Conservation (phyloP, 1,284 basidiomycete species). For the Ceratobasidium sp. region DNA sequence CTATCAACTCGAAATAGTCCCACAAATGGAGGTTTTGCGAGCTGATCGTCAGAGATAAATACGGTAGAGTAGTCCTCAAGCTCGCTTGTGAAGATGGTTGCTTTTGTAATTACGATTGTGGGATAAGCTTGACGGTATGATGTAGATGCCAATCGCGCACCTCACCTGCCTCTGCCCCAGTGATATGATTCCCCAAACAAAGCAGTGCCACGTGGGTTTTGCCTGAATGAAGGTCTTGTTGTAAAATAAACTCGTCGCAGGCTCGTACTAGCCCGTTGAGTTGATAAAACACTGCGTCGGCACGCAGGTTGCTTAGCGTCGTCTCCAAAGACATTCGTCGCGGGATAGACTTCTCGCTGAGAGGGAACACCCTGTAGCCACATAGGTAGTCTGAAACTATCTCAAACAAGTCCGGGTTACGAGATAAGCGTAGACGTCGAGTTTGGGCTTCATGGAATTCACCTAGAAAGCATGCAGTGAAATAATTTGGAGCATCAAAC, state of each 20-base stretch:
- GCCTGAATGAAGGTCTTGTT: not conserved
- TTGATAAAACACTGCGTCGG: not conserved
- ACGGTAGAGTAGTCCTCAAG: no score
- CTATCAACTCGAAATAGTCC: not conserved
- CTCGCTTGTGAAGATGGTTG: no score
- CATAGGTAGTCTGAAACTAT: not conserved
- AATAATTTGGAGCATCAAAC: constrained; percentile 23
- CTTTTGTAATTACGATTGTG: no score
- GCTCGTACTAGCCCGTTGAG: not conserved
- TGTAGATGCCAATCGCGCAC: no score
- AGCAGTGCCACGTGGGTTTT: not conserved
- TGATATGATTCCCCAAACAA: not conserved
- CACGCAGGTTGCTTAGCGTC: not conserved
- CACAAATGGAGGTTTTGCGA: not conserved
- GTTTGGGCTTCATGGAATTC: not conserved
- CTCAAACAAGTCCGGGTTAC: not conserved
- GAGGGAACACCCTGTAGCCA: not conserved
- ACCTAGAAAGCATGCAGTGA: constrained; percentile 23
- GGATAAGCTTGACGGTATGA: no score
- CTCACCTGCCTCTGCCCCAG: not conserved
- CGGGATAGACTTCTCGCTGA: not conserved
- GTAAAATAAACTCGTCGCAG: not conserved
- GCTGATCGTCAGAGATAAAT: not conserved
- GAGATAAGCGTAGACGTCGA: not conserved
- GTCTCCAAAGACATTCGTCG: not conserved